Percentiles rank a stretch among this genome's conserved stretches.
Conservation (phyloP, 441 rosid species). For the Sinapis alba region DNA sequence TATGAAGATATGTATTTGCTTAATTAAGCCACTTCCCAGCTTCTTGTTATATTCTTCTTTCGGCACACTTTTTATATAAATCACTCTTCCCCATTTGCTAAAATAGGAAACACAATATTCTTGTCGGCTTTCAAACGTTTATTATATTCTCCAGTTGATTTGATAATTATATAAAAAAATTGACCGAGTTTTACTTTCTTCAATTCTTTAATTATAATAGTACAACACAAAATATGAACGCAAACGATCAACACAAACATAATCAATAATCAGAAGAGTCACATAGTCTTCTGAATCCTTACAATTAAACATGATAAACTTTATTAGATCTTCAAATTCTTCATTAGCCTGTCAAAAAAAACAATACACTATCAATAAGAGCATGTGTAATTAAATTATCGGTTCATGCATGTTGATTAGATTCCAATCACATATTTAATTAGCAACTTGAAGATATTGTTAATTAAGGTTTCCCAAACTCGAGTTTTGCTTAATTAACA, state of each 20-base stretch:
- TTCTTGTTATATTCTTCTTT: constrained; percentile 21
- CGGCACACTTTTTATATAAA: constrained; percentile 28
- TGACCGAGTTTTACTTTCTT: constrained; percentile 18
- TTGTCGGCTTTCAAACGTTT: constrained; percentile 31
- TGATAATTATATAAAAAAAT: not conserved
- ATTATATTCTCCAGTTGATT: constrained; percentile 26
- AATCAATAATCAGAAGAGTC: constrained; percentile 17
- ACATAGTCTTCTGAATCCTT: constrained; percentile 17
- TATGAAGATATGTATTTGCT: not conserved
- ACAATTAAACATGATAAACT: not conserved
- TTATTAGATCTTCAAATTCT: constrained; percentile 57
- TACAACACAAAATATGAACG: constrained; percentile 15
- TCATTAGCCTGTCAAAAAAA: constrained; percentile 53
- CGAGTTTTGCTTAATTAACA: constrained; percentile 29
- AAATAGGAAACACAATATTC: constrained; percentile 27
- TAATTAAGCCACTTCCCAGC: constrained; percentile 19
- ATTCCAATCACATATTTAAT: constrained; percentile 33
- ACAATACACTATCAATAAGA: not conserved
- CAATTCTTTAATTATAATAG: not conserved
- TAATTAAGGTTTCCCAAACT: constrained; percentile 27
- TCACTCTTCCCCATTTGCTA: constrained; percentile 36
- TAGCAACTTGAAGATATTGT: constrained; percentile 33
- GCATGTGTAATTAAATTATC: constrained; percentile 8
- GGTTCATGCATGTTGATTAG: constrained; percentile 30
- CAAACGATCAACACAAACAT: constrained; percentile 22